Evolutionary conservation across 140 eudicot species (phyloP).

Genomic region (Ambrosia hybrid): DNA sequence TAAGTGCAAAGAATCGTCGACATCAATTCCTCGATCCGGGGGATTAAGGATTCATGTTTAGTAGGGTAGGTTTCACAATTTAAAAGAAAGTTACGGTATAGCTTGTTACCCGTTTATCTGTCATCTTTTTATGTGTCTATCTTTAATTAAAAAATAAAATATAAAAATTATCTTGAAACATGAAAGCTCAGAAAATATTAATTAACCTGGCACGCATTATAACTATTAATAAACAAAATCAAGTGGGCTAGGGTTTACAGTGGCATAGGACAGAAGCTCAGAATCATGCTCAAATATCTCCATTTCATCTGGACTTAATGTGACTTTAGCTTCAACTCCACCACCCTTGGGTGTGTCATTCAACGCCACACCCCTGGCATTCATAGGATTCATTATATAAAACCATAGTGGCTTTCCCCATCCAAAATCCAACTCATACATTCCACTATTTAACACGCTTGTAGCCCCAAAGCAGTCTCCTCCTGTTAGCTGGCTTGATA

Average conservation of each 20-base stretch:
- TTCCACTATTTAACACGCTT: slow-evolving; percentile 21
- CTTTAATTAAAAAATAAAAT: no score
- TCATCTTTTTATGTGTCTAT: no score
- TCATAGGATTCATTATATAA: not conserved
- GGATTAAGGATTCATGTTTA: no score
- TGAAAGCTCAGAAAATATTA: no score
- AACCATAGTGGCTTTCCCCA: slow-evolving; percentile 49
- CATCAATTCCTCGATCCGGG: no score
- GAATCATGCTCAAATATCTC: slow-evolving; percentile 21
- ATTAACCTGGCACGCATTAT: no score
- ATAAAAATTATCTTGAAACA: no score
- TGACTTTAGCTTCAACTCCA: slow-evolving; percentile 34
- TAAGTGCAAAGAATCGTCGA: no score
- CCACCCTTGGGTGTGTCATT: slow-evolving; percentile 16
- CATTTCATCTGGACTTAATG: slow-evolving; percentile 29
- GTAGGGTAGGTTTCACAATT: no score
- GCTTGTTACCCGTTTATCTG: no score
- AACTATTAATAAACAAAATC: not conserved
- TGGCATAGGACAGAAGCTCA: slow-evolving; percentile 11
- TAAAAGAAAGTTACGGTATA: no score
- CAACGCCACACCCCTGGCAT: slow-evolving; percentile 5
- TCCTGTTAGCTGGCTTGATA: not conserved
- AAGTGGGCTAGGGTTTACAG: slow-evolving; percentile 27
- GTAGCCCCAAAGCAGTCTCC: slow-evolving; percentile 13
- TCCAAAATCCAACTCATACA: slow-evolving; percentile 33